Base-by-base conservation (phyloP, 495 filamentous ascomycete genomes). In the Cenococcum geophilum region DNA sequence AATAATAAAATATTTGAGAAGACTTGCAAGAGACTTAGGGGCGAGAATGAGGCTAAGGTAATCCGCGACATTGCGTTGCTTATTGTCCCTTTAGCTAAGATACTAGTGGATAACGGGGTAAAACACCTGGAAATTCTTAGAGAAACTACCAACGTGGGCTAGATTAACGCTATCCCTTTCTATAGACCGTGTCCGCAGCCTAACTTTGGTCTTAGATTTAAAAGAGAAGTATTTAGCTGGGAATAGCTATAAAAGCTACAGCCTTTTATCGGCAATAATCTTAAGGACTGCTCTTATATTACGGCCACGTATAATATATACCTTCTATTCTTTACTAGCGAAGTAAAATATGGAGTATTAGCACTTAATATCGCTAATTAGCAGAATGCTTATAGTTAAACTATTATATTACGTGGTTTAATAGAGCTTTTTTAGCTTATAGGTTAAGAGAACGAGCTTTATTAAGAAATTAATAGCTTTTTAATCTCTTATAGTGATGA, bases 321-420 rank as follows among this genome's bases (percentile, higher is more conserved):
- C 43, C 59, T 69, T 58, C 64, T 60, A 20, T 67, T 69, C 49
- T 54, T 67, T 34, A 57, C 64, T 21, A 20, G 23, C 42, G 60
- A 65, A 57, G 64, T 66, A 10, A 69, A 69, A 40, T 64, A 60
- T 45, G 61, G 67, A 14, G 57, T 42, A 54, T 51, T 20, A 14
- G 64, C 12, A 50, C 67, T 69, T 21, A 61, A 69, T 37, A 35
- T 68, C 23, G 66, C 63, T 23, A 59, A 68, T 59, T 58, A 58
- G 55, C 63, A 68, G 50, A 68, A 68, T 47, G 66, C 63, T 48
- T 23, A 68, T 49, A 36, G 37, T 58, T 37, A 58, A 37, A 49
- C 54, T 23, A 25, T 63, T 23, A 35, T 50, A 20, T 37, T 63
- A 51, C 53, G 55, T 27, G 60, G 54, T 50, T 21, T 63, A 16